Conservation (phyloP, 768 basidiomycete genomes). For the Calocybe cyanea region DNA sequence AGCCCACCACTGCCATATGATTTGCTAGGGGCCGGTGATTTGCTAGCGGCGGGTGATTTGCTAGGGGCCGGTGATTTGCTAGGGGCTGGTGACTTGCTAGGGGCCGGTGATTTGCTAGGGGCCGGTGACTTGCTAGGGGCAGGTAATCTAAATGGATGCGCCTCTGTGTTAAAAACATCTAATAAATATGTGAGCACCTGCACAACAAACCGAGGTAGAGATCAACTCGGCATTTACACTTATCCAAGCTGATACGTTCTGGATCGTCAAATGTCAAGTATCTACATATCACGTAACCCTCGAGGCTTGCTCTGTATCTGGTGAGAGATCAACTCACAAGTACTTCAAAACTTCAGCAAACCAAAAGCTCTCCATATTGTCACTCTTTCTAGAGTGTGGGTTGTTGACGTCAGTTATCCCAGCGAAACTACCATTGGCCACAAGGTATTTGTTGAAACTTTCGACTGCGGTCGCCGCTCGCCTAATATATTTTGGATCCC, state of each 20-base stretch:
- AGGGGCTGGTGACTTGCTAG: no score
- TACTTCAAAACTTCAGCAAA: constrained; percentile 79
- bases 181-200: not conserved
- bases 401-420: constrained; percentile 57
- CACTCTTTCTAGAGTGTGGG: constrained; percentile 35
- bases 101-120: no score
- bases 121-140: constrained; percentile 75
- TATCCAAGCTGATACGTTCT: constrained; percentile 60
- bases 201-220: not conserved
- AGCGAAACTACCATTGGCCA: constrained; percentile 38
- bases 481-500: constrained; percentile 62
- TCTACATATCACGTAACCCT: constrained; percentile 24
- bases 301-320: not conserved
- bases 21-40: constrained; percentile 39
- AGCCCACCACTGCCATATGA: constrained; percentile 27
- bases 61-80: no score
- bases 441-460: constrained; percentile 55
- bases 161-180: constrained; percentile 71
- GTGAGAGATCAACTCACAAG: constrained; percentile 34
- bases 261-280: constrained; percentile 77
- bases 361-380: constrained; percentile 67
- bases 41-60: no score
- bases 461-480: constrained; percentile 57
- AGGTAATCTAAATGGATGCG: constrained; percentile 57
- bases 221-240: constrained; percentile 29